Base-by-base conservation (phyloP, 1,284 basidiomycete species). In the Cutaneotrichosporon sp. region DNA sequence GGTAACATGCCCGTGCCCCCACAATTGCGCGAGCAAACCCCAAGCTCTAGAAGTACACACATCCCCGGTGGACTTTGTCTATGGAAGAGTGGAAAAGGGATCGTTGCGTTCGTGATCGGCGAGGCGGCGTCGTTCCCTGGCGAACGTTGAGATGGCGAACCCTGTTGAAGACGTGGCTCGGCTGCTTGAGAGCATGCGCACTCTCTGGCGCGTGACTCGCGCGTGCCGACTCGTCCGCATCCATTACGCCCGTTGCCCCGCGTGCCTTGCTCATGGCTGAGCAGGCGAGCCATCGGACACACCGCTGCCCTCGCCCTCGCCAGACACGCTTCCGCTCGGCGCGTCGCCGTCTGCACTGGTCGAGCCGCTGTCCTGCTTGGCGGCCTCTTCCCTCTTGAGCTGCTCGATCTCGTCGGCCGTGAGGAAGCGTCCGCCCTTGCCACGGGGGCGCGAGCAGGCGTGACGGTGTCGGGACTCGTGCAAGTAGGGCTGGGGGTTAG, bases 401-500 rank as follows among this genome's bases (percentile, higher is more conserved):
- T 74, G 75, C 60, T 79, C 79, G 46, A 95, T 94, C 80, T 97
- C 93, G 27, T 94, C 92, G 43, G 93, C 91, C 7, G 94, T 97
- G 68, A 98, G 86, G 83, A 98, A 98, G 33, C 95, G 87, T 22
- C 95, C 95, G 29, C 97, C 95, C 42, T 95, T 95, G 1, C 95
- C 95, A 65, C 97, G 85, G 16, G 95, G 95, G 36, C 95, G 87
- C 47, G 94, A 88, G 88, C 98, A 97, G 16, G 95, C 95, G 80
- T 99, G 97, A 69, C 94, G 92, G 82, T 99, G 95, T 50, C 95
- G 87, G 25, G 92, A 95, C 78, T 98, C 95, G 72, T 98, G 95
- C 27, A 97, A 87, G 81, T 97, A 98, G 1, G 95, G 95, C 92
- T 97, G 64, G 7, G n/a, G 38, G 27, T 45, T 42, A 54, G 33